Conservation (phyloP, 345 rosid species). For the Excoecaria agallocha region DNA sequence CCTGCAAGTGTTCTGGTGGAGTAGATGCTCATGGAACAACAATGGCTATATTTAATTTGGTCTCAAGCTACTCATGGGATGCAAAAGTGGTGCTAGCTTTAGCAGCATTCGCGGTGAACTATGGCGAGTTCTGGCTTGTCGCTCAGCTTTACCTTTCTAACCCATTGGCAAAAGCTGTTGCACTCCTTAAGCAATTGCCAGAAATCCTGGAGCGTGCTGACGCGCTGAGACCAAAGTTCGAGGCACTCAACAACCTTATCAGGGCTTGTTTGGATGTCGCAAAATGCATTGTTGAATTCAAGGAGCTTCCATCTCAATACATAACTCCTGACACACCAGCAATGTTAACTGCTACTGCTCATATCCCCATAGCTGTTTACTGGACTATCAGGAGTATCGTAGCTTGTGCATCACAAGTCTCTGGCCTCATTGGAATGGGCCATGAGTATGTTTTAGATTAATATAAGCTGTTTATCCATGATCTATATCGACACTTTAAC, state of each 20-base stretch:
- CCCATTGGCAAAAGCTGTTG: conserved; percentile 27
- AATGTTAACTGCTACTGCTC: conserved; percentile 36
- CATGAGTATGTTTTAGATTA: conserved; percentile 34
- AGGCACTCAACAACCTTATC: conserved; percentile 45
- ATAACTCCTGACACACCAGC: conserved; percentile 37
- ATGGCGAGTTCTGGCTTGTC: conserved; percentile 30
- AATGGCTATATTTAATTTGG: conserved; percentile 16
- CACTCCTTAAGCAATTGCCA: conserved; percentile 27
- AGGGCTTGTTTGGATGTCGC: conserved; percentile 49
- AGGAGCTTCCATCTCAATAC: conserved; percentile 45
- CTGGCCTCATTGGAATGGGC: conserved; percentile 39
- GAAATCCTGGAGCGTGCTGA: conserved; percentile 23
- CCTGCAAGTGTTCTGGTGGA: conserved; percentile 25
- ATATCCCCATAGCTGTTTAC: conserved; percentile 48
- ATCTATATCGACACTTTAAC: background rate
- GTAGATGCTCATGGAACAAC: conserved; percentile 27
- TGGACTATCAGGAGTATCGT: conserved; percentile 55
- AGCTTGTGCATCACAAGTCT: conserved; percentile 43
- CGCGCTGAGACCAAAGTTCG: conserved; percentile 22
- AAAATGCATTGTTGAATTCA: conserved; percentile 47
- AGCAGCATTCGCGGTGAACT: conserved; percentile 26
- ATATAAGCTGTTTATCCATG: background rate
- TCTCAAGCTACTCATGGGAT: conserved; percentile 29
- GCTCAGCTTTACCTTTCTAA: conserved; percentile 19
- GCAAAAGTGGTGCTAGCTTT: conserved; percentile 28